Base-by-base conservation (phyloP, 495 filamentous ascomycete genomes). In the Staphylotrichum tortipilum region DNA sequence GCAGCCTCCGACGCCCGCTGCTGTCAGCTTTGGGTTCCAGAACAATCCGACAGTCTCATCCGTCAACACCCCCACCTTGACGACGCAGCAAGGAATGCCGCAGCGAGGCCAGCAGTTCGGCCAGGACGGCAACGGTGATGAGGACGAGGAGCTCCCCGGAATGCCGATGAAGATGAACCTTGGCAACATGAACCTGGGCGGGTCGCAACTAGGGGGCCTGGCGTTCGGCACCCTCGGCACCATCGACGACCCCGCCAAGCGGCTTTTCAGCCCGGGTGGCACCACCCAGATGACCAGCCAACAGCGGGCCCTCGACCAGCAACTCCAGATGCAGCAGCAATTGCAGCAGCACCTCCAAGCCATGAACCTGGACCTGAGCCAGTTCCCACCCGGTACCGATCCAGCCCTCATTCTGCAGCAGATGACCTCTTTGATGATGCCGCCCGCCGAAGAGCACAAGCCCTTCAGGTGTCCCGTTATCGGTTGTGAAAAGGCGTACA, bases 401-500 rank as follows among this genome's bases (percentile, higher is more conserved):
- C 86, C 78, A 52, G 82, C 78, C n/a, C 75, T 85, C 33, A 73
- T 82, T 19, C 75, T 90, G 54, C 84, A 89, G 61, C 87, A 91
- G 52, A 75, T 88, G 54, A 72, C 85, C 38, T 81, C 71, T 9
- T 60, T 77, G 58, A 69, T 77, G 55, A 75, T 77, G 59, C 66
- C 71, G 14, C 82, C 55, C 69, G 53, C 80, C 31, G 84, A 67
- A 51, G 89, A 97, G 57, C 84, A 88, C 53, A 99, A 96, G 70
- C 92, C 92, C 0, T 97, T 94, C 77, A 85, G 86, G 60, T 99
- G 92, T 64, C 92, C 94, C 8, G 92, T 99, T 36, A 94, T 97
- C 59, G 92, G 92, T 15, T 99, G 92, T 62, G 92, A 99, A 66
- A 99, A 99, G 74, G 92, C 92, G 12, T 99, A 99, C 68, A 99